Evolutionary conservation across 495 filamentous ascomycete genomes (phyloP), one percentile per base, ranked within the genome.

Genomic region (Beverwykella pulmonaria): DNA sequence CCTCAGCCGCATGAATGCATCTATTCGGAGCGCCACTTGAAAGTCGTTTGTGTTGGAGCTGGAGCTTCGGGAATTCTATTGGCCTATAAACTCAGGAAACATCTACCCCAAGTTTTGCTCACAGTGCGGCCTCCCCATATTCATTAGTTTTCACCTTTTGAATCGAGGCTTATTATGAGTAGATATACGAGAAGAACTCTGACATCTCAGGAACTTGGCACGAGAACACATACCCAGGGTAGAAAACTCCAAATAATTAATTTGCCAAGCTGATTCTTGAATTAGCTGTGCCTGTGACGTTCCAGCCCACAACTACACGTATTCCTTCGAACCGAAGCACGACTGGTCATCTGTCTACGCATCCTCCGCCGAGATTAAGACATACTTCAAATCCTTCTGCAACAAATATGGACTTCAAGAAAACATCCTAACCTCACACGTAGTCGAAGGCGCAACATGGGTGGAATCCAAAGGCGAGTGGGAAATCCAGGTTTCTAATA

Each of bases 261-360:
- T 55, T 32, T 17, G 15, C 32, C 32, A 12, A 6, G 32, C 32
- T 34, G 32, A 34, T 12, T 6, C 5, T 12, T 34, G 32, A 34
- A 32, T 26, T 41, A 55, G 65, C 23, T 63, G 59, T 29, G 53
- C 63, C 20, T 63, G 61, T 34, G 70, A 72, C 27, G 63, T 68
- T 12, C 70, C 67, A 20, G 64, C 67, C 20, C 73, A 75, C 44
- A 65, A 53, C 22, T 73, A 73, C 46, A 69, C 68, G 1, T 73
- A 68, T 20, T 68, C 71, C 0, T 73, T 63, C 50, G 71, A 71
- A 48, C 73, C 73, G 15, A 75, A 75, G 17, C 53, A 58, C 1
- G 57, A 71, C 39, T 73, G 69, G 72, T 70, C 62, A n/a, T 44
- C 58, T 36, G 60, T 56, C 6, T 68, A 62, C 23, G 30, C 49